These are phyloP conservation scores for Penicillium nordicum DNA, from an alignment of 2,329 filamentous ascomycete species.

Conservation along the genomic window DNA sequence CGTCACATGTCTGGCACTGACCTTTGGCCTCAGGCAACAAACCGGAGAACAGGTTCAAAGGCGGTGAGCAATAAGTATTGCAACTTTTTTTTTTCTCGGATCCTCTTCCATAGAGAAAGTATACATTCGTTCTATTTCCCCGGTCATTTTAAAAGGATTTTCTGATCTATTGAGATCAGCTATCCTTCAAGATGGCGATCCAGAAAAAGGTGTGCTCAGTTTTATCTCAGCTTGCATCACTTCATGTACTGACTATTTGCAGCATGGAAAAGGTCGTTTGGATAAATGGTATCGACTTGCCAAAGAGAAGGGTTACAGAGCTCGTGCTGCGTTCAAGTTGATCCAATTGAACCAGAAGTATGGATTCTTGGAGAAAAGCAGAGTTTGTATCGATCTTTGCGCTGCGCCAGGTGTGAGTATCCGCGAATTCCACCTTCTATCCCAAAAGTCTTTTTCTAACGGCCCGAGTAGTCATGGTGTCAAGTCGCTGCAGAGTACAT, in stretches of 20 bases:
- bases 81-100: conserved; percentile 24
- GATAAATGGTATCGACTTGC: conserved; percentile 99
- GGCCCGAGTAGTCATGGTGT: conserved; percentile 70
- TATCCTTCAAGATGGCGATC: conserved; percentile 68
- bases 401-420: conserved; percentile 80
- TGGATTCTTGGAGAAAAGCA: conserved; percentile 95
- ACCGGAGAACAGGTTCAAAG: conserved; percentile 4
- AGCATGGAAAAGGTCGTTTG: conserved; percentile 93
- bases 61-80: conserved; percentile 28
- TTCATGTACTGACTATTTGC: conserved; percentile 29
- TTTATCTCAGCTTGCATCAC: neutral
- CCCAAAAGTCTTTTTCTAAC: conserved; percentile 18
- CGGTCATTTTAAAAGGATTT: conserved; percentile 15
- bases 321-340: conserved; percentile 94
- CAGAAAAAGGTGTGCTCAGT: conserved; percentile 71
- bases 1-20: conserved; percentile 34
- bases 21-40: conserved; percentile 28
- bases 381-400: conserved; percentile 94
- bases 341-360: conserved; percentile 99
- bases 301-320: conserved; percentile 96
- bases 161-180: conserved; percentile 27
- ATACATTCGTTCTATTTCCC: conserved; percentile 17
- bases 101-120: conserved; percentile 12
- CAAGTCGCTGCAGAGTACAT: conserved; percentile 95
- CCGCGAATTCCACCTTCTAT: neutral